phyloP scores from a whole-genome alignment of 1,139 yeast species.

The Pichia sp. region DNA sequence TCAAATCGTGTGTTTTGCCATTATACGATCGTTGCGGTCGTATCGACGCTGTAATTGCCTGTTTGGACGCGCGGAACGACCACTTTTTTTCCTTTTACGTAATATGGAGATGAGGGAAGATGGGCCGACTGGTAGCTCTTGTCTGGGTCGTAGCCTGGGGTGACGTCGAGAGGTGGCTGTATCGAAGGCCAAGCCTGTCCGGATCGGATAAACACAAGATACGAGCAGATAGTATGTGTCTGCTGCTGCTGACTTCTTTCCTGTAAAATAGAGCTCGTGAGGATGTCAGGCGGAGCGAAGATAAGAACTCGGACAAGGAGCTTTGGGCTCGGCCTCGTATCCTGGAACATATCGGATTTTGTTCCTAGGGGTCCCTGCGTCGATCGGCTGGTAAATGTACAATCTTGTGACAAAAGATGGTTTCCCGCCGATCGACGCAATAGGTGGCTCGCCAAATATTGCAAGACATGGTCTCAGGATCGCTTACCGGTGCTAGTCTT shows the following conservation, averaged over 20 bases:
- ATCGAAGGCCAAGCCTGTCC: neutral
- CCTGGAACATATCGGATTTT: no score
- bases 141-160: neutral
- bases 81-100: neutral
- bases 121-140: neutral
- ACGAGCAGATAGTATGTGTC: no score
- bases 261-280: no score
- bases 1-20: neutral
- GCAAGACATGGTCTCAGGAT: neutral
- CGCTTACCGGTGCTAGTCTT: neutral
- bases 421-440: neutral
- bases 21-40: neutral
- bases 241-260: no score
- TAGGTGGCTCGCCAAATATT: neutral
- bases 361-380: no score
- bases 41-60: neutral
- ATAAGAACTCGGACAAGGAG: no score
- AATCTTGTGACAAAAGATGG: neutral
- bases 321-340: no score
- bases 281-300: no score
- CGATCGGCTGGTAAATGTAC: no score
- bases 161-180: neutral
- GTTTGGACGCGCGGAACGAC: conserved; percentile 1
- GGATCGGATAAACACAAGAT: no score
- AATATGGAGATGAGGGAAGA: neutral